These are phyloP conservation scores for Aureobasidium sp. DNA, from an alignment of 2,329 filamentous ascomycete species.

Conservation along the genomic window DNA sequence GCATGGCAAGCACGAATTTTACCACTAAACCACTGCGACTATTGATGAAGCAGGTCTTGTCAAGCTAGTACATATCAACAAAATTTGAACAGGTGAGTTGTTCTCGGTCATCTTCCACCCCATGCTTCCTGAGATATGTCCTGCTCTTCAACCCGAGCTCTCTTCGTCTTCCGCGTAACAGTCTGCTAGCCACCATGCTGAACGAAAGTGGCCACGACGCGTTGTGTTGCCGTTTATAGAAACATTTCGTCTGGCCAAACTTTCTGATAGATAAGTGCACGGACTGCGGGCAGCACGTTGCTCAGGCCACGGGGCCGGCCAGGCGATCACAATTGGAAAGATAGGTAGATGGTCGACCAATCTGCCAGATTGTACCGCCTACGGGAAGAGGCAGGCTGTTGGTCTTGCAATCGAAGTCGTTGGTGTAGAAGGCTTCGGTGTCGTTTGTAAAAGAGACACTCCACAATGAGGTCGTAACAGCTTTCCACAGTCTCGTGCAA, in stretches of 20 bases:
- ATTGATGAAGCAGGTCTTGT: background rate
- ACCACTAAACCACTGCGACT: slow-evolving; percentile 12
- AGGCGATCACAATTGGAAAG: background rate
- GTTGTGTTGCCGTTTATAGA: background rate
- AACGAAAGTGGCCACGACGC: background rate
- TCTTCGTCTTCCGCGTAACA: background rate
- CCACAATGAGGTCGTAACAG: background rate
- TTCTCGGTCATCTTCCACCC: too few species aligned
- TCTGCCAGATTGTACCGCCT: too few species aligned
- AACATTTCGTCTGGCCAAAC: background rate
- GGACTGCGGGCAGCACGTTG: background rate
- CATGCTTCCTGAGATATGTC: too few species aligned
- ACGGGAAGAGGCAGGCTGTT: background rate
- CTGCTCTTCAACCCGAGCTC: too few species aligned
- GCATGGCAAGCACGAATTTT: slow-evolving; percentile 12
- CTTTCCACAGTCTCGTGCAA: background rate
- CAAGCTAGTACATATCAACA: too few species aligned
- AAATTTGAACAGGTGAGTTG: too few species aligned
- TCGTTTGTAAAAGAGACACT: background rate
- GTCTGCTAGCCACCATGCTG: background rate
- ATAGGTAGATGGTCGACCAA: background rate
- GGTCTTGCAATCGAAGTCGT: background rate
- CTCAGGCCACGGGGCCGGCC: background rate
- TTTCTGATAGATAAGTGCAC: background rate
- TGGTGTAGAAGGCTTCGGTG: background rate